Conservation (phyloP, 345 rosid species). For the Clarkia xantiana region DNA sequence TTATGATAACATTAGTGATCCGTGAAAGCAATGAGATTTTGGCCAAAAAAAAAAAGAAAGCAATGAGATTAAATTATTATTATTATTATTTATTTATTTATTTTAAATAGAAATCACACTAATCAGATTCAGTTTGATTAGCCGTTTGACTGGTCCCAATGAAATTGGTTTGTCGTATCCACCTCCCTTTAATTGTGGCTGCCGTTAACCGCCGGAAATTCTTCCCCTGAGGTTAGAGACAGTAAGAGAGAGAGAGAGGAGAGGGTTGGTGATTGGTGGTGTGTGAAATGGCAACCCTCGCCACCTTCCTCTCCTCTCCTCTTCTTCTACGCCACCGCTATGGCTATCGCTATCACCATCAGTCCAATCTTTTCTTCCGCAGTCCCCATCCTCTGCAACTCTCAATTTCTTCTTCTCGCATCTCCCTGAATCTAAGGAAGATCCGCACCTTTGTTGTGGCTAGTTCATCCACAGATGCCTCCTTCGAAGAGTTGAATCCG, state of each 20-base stretch:
- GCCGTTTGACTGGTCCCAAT: too few relatives aligned
- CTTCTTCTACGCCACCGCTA: slow-evolving; percentile 9
- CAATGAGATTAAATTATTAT: too few relatives aligned
- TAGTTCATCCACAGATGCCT: slow-evolving; percentile 23
- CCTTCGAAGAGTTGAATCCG: slow-evolving; percentile 32
- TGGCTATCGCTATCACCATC: slow-evolving; percentile 9
- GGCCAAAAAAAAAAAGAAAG: too few relatives aligned
- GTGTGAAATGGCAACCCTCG: slow-evolving; percentile 19
- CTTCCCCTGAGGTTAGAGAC: slow-evolving; percentile 1
- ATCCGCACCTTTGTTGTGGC: slow-evolving; percentile 16
- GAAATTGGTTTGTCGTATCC: too few relatives aligned
- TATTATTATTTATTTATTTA: too few relatives aligned
- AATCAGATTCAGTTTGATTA: too few relatives aligned
- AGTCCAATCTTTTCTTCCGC: background rate
- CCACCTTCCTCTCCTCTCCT: slow-evolving; percentile 21
- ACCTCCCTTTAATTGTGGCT: too few relatives aligned
- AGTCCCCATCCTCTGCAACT: slow-evolving; percentile 3
- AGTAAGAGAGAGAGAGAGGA: slow-evolving; percentile 3
- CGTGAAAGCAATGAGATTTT: too few relatives aligned
- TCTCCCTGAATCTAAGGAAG: slow-evolving; percentile 14
- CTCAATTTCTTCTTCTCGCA: slow-evolving; percentile 3
- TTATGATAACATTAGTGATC: too few relatives aligned
- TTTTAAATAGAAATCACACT: too few relatives aligned
- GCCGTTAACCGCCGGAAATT: slow-evolving; percentile 2
- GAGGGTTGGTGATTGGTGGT: slow-evolving; percentile 11